Conservation (phyloP, 257 asterid species). For the Plantago major region DNA sequence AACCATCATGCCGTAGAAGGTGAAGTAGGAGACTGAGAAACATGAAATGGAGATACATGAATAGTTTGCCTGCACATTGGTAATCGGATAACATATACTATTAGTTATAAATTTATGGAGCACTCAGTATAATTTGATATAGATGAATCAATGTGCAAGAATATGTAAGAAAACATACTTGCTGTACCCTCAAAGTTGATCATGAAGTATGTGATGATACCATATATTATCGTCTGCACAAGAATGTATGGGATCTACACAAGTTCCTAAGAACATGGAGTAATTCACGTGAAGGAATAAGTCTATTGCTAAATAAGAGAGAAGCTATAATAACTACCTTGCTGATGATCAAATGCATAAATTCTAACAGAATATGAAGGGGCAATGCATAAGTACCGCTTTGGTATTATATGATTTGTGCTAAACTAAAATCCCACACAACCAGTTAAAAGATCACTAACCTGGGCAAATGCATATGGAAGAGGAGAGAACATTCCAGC, state of each 20-base stretch:
- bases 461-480: constrained; percentile 87
- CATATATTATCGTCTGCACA: constrained; percentile 58
- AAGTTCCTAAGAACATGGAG: constrained; percentile 48
- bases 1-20: constrained; percentile 55
- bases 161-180: constrained; percentile 31
- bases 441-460: constrained; percentile 21
- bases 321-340: no score
- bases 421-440: background rate
- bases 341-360: no score
- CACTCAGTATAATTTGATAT: background rate
- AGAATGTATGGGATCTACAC: constrained; percentile 78
- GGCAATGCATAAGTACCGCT: no score
- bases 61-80: constrained; percentile 37
- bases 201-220: constrained; percentile 79
- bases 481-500: constrained; percentile 83
- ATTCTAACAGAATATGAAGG: background rate
- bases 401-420: background rate
- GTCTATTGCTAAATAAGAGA: no score
- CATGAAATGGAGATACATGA: constrained; percentile 36
- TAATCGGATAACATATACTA: background rate
- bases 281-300: background rate
- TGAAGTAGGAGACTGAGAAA: constrained; percentile 50
- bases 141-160: background rate
- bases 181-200: constrained; percentile 72
- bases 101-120: background rate